Evolutionary conservation across 306 rosid genomes (phyloP), one percentile per base, ranked within the genome.

Genomic region (Fagus crenata): DNA sequence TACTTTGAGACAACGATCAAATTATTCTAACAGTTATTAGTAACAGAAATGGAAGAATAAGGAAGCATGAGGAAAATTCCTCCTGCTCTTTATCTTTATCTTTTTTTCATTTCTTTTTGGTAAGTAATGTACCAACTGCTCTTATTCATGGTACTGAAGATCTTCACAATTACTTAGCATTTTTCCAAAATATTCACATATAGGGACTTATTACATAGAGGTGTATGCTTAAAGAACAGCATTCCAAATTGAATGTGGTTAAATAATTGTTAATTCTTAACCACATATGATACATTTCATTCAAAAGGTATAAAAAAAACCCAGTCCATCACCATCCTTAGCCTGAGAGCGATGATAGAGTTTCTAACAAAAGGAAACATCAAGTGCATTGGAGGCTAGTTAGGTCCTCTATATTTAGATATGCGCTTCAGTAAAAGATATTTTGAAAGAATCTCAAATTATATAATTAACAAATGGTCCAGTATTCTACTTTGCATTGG

Each of bases 11-110:
- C 51, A 74, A 80, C 39, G 33, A 56, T 53, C 4, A 4, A 59
- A 32, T 15, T 31, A 75, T 15, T 69, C 7, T 60, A 31, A 31
- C 60, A 49, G 53, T 59, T 36, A 43, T 40, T 13, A 64, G 78
- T 51, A 43, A 74, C 53, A 72, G 75, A 75, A 64, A 84, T 37
- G 75, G 46, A 75, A 59, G 65, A 41, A 77, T 31, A 53, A 67
- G 12, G 43, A 67, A 63, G 40, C 9, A 53, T n/a, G 33, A n/a
- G 32, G 32, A 55, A 18, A 14, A 28, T 33, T 37, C 71, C 49
- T 33, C 28, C 49, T 37, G 43, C 32, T 15, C 4, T 35, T n/a
- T 39, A 22, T 22, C 28, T 22, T 22, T 22, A 22, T 28, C 37
- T 81, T 64, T 69, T n/a, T 54, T 64, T 78, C 40, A 73, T 46